Evolutionary conservation across 2,329 filamentous ascomycete genomes (phyloP), one percentile per base, ranked within the genome.

Genomic region (Aspergillus brasiliensis): DNA sequence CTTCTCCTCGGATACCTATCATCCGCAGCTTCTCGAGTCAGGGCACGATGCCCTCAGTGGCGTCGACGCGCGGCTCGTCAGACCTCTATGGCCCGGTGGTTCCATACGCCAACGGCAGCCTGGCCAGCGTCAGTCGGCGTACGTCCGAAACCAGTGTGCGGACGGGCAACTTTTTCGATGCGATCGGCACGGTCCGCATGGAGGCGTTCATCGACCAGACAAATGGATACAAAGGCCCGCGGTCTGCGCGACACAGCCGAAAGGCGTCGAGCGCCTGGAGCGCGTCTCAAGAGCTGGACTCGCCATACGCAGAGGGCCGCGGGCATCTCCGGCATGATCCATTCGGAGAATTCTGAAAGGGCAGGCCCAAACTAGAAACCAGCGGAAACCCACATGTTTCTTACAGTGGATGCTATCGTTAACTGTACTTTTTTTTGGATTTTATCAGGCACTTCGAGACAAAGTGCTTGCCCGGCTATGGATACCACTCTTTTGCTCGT

Each of bases 181-280:
- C 90, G 1, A 89, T 96, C 59, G 92, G 93, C 1, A 98, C 93
- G 2, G 87, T 98, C 49, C 87, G 95, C 27, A 98, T 99, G 94
- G 94, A 98, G 75, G 95, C 95, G 0, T 99, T 98, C 74, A 96
- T 99, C 66, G 85, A 87, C 64, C 78, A 80, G 34, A 73, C 75
- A 8, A 68, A 69, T 54, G 72, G 73, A 28, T 62, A 70, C 15
- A 68, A 70, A 34, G 46, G 31, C 8, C 59, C 55, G 5, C 58
- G 56, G 10, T 13, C 25, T 44, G 63, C 58, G 13, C 66, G 69
- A 56, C 70, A 76, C 58, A 56, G 17, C 19, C 64, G 66, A 57
- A 76, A 74, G 65, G 65, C 67, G 38, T 73, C 71, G 31, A 74
- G 67, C 56, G 69, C 72, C 42, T 76, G 73, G 70, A 73, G 71